Evolutionary conservation across 345 rosid species (phyloP), one percentile per base, ranked within the genome.

Genomic region (Fremontodendron californicum): DNA sequence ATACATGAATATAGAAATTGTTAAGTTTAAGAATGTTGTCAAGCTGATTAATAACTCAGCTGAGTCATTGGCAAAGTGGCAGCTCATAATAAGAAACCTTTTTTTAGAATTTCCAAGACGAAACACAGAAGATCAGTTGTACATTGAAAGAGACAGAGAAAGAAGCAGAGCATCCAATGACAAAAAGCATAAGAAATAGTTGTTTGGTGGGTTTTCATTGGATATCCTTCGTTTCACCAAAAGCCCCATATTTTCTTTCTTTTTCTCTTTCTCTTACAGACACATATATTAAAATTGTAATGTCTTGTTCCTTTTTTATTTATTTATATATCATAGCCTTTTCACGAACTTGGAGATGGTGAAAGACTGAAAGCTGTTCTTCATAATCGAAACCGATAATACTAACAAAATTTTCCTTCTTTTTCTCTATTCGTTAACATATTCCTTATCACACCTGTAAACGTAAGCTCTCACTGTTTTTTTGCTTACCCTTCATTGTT

Each of bases 341-440:
- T 70, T 76, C 85, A 67, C 69, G 83, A 80, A 71, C 80, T 51
- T 35, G 52, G 73, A 51, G 78, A 65, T 76, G 80, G 81, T 77
- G 79, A 83, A 23, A 67, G 52, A 42, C 40, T 33, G 1, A 3
- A 33, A 7, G 84, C 57, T 75, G 73, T 70, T 82, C 81, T 80
- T 79, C 81, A 40, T 52, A 84, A 79, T 83, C 80, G 87, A 85
- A 85, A 84, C 90, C 81, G 87, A 85, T 80, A 80, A 61, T 78
- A 63, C 72, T 21, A 42, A 42, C 35, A 67, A 67, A 67, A 11
- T 67, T 40, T 64, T 43, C 23, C 27, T 35, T 67, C 13, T n/a
- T 8, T 76, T 64, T 27, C 29, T 33, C 16, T 52, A 51, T 77
- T 78, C 64, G 25, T 23, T 66, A 18, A 74, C 29, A 21, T n/a